Evolutionary conservation across 2,329 filamentous ascomycete genomes (phyloP), one percentile per base, ranked within the genome.

Genomic region (Phialophora macrospora): DNA sequence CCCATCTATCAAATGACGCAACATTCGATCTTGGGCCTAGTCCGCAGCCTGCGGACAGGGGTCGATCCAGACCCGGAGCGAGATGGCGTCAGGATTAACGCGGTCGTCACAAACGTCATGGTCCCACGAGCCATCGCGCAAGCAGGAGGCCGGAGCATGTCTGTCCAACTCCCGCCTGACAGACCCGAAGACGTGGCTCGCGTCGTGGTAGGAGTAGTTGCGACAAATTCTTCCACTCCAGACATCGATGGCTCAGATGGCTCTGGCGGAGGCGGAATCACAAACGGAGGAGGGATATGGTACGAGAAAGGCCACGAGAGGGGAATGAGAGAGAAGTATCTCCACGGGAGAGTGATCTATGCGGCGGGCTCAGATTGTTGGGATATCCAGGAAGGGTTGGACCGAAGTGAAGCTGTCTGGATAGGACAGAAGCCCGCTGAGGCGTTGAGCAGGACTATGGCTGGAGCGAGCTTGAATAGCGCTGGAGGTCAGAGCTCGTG

Each of bases 1-100:
- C 79, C 80, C 57, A 75, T 82, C 26, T 84, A 85, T 68, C 78
- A 79, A 3, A 75, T 81, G 0, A 75, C 78, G 5, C 84, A 85
- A 68, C 82, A 84, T 66, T 82, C 80, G n/a, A 78, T 85, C 0
- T 75, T 82, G 30, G 83, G 83, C 0, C 73, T 84, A 6, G 81
- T 84, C 77, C 76, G 82, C 24, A 77, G 79, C 20, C 72, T 84
- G 30, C 75, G 80, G 41, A 72, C 70, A 60, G 62, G 60, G 4
- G 38, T 70, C 41, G 69, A 71, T 32, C 65, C 65, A 1, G 65
- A 66, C 17, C 65, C 60, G 1, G 63, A 66, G 38, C 60, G 67
- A 9, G 69, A 69, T 24, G 75, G 77, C 28, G 75, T 82, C 28
- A 75, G 80, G 8, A 78, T 81, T 57, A 82, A 82, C 63, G 78